phyloP scores from a whole-genome alignment of 2,329 filamentous ascomycete species.

The Cladobotryum protrusum region DNA sequence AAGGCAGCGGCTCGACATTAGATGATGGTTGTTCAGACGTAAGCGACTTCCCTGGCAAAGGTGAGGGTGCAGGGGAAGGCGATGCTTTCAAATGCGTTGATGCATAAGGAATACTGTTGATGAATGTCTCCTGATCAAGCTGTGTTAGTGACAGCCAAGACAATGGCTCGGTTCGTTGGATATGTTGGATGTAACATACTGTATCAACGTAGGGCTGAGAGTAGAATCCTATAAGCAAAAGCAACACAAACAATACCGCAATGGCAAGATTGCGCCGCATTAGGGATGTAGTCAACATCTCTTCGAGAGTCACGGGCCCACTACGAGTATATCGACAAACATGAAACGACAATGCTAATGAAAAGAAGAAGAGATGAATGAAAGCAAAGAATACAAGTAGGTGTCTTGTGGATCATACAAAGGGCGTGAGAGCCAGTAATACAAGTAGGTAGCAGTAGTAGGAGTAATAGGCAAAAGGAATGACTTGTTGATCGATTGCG shows the following conservation, averaged over 20 bases:
- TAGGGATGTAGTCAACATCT: constrained; percentile 7
- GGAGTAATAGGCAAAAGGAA: too few relatives aligned
- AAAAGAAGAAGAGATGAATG: too few relatives aligned
- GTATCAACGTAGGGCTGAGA: constrained; percentile 10
- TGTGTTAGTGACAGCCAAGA: not conserved
- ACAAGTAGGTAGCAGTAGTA: too few relatives aligned
- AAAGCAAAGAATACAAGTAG: too few relatives aligned
- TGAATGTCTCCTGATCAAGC: constrained; percentile 1
- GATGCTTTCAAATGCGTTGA: not conserved
- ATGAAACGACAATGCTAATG: not conserved
- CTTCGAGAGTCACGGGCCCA: not conserved
- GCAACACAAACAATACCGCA: constrained; percentile 3
- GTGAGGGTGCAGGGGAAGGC: not conserved
- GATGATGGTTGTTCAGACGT: too few relatives aligned
- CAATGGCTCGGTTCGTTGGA: not conserved
- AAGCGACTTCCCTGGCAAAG: not conserved
- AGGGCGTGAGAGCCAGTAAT: too few relatives aligned
- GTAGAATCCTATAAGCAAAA: constrained; percentile 5
- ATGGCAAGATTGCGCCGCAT: constrained; percentile 10
- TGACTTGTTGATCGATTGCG: too few relatives aligned
- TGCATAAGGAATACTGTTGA: constrained; percentile 2
- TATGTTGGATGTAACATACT: constrained; percentile 10
- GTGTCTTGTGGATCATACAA: too few relatives aligned
- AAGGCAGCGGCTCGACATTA: too few relatives aligned
- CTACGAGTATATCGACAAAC: not conserved